Conservation (phyloP, 2,329 filamentous ascomycete genomes). For the Dendrostoma leiphaemia region DNA sequence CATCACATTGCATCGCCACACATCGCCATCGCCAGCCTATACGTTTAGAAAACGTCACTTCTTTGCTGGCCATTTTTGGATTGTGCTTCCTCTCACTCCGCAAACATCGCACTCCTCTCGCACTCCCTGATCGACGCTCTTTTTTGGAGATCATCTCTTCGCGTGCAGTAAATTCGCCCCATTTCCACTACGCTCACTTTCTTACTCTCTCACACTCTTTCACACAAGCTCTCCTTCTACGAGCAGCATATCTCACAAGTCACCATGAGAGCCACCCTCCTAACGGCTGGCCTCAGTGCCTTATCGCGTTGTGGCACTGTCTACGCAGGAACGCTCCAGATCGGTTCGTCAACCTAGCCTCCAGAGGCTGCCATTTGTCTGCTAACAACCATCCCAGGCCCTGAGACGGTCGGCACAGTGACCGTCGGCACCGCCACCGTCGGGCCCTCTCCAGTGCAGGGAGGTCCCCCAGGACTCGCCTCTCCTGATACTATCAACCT, state of each 20-base stretch:
- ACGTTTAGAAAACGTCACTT: constrained; percentile 22
- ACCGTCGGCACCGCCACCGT: background rate
- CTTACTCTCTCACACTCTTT: too few relatives aligned
- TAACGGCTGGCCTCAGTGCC: constrained; percentile 5
- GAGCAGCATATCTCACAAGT: background rate
- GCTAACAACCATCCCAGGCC: background rate
- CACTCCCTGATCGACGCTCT: constrained; percentile 11
- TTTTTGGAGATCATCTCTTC: constrained; percentile 21
- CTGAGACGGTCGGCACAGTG: background rate
- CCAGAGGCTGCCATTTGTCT: too few relatives aligned
- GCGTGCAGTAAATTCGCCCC: constrained; percentile 20
- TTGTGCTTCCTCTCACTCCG: constrained; percentile 14
- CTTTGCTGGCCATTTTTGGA: constrained; percentile 20
- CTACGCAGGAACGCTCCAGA: background rate
- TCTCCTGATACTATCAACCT: constrained; percentile 7
- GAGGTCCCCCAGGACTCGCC: background rate
- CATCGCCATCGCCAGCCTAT: constrained; percentile 16
- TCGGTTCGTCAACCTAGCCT: too few relatives aligned
- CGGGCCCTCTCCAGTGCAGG: background rate
- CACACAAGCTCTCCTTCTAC: background rate
- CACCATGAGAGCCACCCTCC: constrained; percentile 9
- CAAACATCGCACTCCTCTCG: background rate
- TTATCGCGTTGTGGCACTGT: background rate
- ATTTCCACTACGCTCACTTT: constrained; percentile 10
- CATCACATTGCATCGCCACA: constrained; percentile 9